Conservation (phyloP, 139 green algal genomes). For the Closterium sp. region DNA sequence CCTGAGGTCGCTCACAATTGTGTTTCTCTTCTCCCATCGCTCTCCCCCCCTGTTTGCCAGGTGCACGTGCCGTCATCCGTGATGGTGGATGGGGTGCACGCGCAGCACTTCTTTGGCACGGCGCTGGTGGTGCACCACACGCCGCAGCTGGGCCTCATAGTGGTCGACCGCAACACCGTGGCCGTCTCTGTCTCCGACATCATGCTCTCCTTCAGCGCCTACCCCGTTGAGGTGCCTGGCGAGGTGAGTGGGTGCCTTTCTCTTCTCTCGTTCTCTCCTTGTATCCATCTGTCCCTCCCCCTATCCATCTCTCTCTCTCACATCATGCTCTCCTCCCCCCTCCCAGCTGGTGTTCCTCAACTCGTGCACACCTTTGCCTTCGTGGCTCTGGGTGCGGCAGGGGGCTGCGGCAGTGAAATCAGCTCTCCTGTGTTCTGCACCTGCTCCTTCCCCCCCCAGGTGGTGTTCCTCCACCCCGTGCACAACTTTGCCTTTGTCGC, state of each 20-base stretch:
- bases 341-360: too few species aligned
- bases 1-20: too few species aligned
- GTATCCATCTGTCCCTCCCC: neutral
- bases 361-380: neutral
- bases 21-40: too few species aligned
- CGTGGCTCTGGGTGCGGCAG: too few species aligned
- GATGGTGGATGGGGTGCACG: too few species aligned
- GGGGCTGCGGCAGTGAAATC: too few species aligned
- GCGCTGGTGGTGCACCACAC: slow-evolving; percentile 35
- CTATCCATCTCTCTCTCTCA: neutral
- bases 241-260: slow-evolving; percentile 41
- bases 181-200: slow-evolving; percentile 73
- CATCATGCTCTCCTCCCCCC: neutral
- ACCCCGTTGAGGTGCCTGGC: slow-evolving; percentile 74
- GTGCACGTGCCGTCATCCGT: too few species aligned
- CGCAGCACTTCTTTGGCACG: too few species aligned
- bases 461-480: slow-evolving; percentile 53
- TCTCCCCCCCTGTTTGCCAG: too few species aligned
- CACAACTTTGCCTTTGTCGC: slow-evolving; percentile 52
- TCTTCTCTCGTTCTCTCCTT: neutral
- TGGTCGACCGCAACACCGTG: slow-evolving; percentile 89
- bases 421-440: neutral
- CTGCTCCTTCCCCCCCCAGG: slow-evolving; percentile 29
- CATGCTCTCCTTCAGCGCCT: slow-evolving; percentile 79
- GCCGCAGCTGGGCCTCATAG: slow-evolving; percentile 57